Percentiles rank a stretch among this genome's conserved stretches.
Evolutionary conservation across 2,329 filamentous ascomycete species (phyloP).

Genomic region (Ilyonectria robusta): DNA sequence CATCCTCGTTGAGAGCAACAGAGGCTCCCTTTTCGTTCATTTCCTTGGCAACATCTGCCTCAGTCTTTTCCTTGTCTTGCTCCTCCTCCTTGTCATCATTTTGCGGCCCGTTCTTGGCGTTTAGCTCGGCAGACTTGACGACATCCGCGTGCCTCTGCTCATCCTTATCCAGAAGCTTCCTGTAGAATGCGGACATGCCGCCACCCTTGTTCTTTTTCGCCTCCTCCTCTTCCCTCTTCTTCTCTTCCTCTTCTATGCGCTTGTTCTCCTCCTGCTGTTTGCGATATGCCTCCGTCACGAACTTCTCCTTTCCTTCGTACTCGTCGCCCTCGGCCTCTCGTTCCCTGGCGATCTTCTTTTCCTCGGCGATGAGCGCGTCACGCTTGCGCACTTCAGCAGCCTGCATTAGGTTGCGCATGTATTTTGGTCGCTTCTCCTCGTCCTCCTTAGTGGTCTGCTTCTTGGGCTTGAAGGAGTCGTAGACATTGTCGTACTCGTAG

Average conservation of each 20-base stretch:
- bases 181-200: slow-evolving; percentile 87
- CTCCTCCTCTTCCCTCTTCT: slow-evolving; percentile 73
- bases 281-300: slow-evolving; percentile 88
- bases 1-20: slow-evolving; percentile 84
- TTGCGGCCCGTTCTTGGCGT: slow-evolving; percentile 58
- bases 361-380: slow-evolving; percentile 82
- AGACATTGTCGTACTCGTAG: slow-evolving; percentile 89
- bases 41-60: slow-evolving; percentile 76
- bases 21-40: slow-evolving; percentile 73
- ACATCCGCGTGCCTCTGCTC: slow-evolving; percentile 79
- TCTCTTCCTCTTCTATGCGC: slow-evolving; percentile 80
- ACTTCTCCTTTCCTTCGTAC: slow-evolving; percentile 87
- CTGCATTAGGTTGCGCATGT: slow-evolving; percentile 81
- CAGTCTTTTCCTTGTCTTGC: slow-evolving; percentile 70
- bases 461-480: slow-evolving; percentile 81
- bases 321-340: slow-evolving; percentile 85
- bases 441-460: slow-evolving; percentile 69
- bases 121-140: slow-evolving; percentile 75
- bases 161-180: slow-evolving; percentile 78
- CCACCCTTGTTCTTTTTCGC: slow-evolving; percentile 72
- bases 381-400: slow-evolving; percentile 84
- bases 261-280: slow-evolving; percentile 83
- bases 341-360: slow-evolving; percentile 84
- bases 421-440: slow-evolving; percentile 78
- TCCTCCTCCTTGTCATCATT: slow-evolving; percentile 55